Percentiles rank a stretch among this genome's conserved stretches.
phyloP scores from a whole-genome alignment of 2,329 filamentous ascomycete genomes.

The Penicillium sp. region DNA sequence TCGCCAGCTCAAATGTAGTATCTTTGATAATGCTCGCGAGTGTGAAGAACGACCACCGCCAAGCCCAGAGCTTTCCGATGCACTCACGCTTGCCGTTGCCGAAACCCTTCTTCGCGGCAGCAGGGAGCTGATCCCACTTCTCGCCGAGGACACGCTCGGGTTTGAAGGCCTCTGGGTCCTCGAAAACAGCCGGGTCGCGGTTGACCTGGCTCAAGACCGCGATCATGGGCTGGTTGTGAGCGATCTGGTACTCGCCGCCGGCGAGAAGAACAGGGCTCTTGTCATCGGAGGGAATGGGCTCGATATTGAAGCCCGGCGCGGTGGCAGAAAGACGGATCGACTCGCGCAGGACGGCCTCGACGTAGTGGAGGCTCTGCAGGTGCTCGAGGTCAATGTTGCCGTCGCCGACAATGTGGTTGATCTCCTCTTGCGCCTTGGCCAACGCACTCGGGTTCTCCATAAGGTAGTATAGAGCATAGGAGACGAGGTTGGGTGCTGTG shows the following conservation, averaged over 20 bases:
- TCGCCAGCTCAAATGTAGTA: conserved; percentile 62
- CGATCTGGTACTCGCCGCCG: conserved; percentile 61
- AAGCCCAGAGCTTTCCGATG: conserved; percentile 69
- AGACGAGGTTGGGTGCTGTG: conserved; percentile 66
- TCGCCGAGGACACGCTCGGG: conserved; percentile 71
- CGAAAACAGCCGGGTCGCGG: conserved; percentile 60
- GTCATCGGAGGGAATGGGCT: conserved; percentile 48
- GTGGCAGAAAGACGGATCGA: conserved; percentile 63
- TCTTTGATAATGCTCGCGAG: conserved; percentile 65
- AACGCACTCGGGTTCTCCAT: conserved; percentile 61
- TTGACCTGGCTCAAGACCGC: conserved; percentile 57
- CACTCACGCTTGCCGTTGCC: conserved; percentile 68
- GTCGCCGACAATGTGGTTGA: conserved; percentile 48
- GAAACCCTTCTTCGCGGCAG: conserved; percentile 66
- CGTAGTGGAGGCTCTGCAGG: conserved; percentile 63
- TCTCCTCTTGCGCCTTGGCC: conserved; percentile 62
- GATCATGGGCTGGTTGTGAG: conserved; percentile 52
- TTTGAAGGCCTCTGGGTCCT: conserved; percentile 63
- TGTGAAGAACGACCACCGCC: conserved; percentile 66
- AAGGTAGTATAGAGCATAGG: conserved; percentile 63
- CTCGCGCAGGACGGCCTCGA: conserved; percentile 66
- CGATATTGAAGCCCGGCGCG: conserved; percentile 58
- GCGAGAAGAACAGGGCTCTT: conserved; percentile 49
- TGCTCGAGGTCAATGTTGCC: conserved; percentile 50
- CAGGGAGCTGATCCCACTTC: conserved; percentile 63